These are phyloP conservation scores for Polygonum maritimum DNA, from an alignment of 148 eudicot species.

Conservation along the genomic window DNA sequence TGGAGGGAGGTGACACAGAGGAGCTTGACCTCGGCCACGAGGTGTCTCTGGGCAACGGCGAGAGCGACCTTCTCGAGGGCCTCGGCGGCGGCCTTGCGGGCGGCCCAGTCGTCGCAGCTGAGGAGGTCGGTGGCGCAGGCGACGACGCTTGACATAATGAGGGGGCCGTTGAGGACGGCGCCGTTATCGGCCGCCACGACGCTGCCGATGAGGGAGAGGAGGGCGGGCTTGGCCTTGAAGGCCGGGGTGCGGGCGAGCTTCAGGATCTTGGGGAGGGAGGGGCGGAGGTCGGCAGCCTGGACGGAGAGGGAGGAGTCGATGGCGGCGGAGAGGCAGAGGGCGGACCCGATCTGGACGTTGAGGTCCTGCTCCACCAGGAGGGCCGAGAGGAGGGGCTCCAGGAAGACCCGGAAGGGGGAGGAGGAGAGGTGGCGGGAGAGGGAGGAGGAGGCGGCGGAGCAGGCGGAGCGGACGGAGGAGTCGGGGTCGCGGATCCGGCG, in stretches of 20 bases:
- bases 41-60: slow-evolving; percentile 18
- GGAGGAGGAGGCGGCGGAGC: slow-evolving; percentile 11
- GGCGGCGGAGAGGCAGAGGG: slow-evolving; percentile 41
- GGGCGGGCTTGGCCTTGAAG: slow-evolving; percentile 44
- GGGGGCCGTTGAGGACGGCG: slow-evolving; percentile 15
- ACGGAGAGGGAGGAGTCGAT: slow-evolving; percentile 29
- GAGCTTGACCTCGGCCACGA: slow-evolving; percentile 21
- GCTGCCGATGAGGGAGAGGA: slow-evolving; percentile 42
- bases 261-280: slow-evolving; percentile 29
- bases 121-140: slow-evolving; percentile 33
- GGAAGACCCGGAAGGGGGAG: slow-evolving; percentile 19
- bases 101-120: slow-evolving; percentile 61
- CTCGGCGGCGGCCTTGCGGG: slow-evolving; percentile 62
- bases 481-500: slow-evolving; percentile 50
- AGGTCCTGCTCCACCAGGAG: slow-evolving; percentile 37
- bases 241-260: slow-evolving; percentile 34
- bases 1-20: slow-evolving; percentile 44
- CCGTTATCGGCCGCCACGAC: slow-evolving; percentile 36
- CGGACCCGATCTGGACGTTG: slow-evolving; percentile 43
- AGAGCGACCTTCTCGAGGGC: slow-evolving; percentile 34
- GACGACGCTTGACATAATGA: slow-evolving; percentile 31
- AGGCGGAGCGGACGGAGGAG: slow-evolving; percentile 27
- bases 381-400: slow-evolving; percentile 28
- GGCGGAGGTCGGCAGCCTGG: slow-evolving; percentile 22
- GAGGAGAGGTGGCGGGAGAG: slow-evolving; percentile 13